Evolutionary conservation across 129 eudicot species (phyloP).

Genomic region (Flaveria ramosissima): DNA sequence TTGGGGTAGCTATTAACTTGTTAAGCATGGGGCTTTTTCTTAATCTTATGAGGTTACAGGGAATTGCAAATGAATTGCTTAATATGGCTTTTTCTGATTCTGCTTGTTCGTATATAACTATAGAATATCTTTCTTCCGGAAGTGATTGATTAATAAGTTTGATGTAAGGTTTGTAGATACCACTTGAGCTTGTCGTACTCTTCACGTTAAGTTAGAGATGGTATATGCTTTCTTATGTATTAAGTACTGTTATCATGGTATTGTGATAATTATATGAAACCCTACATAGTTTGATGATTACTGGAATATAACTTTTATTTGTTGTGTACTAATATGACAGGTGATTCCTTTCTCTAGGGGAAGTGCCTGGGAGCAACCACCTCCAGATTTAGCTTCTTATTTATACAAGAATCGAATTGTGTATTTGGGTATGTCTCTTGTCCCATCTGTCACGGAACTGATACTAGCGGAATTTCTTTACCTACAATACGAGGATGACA

Average conservation of each 20-base stretch:
- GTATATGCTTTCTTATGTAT: background rate
- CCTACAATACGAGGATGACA: slow-evolving; percentile 69
- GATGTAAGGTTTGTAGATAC: background rate
- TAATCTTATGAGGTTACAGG: background rate
- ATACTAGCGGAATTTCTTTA: slow-evolving; percentile 78
- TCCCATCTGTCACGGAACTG: slow-evolving; percentile 77
- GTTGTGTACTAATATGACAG: slow-evolving; percentile 41
- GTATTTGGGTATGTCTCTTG: slow-evolving; percentile 84
- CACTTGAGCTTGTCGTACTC: background rate
- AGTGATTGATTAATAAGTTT: slow-evolving; percentile 3
- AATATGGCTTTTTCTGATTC: too few species aligned
- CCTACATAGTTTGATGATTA: background rate
- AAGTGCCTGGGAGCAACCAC: slow-evolving; percentile 84
- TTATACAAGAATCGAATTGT: slow-evolving; percentile 75
- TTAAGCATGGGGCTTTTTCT: background rate
- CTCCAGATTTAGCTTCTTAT: slow-evolving; percentile 93
- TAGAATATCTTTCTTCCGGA: background rate
- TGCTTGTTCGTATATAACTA: background rate
- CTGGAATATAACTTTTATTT: background rate
- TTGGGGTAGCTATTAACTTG: slow-evolving; percentile 13
- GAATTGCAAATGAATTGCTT: background rate
- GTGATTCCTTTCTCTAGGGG: slow-evolving; percentile 88
- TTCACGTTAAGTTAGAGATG: background rate
- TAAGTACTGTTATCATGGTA: background rate
- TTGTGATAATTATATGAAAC: background rate